Base-by-base conservation (phyloP, 163 green algal genomes). In the Chlamydomonas reinhardtii region DNA sequence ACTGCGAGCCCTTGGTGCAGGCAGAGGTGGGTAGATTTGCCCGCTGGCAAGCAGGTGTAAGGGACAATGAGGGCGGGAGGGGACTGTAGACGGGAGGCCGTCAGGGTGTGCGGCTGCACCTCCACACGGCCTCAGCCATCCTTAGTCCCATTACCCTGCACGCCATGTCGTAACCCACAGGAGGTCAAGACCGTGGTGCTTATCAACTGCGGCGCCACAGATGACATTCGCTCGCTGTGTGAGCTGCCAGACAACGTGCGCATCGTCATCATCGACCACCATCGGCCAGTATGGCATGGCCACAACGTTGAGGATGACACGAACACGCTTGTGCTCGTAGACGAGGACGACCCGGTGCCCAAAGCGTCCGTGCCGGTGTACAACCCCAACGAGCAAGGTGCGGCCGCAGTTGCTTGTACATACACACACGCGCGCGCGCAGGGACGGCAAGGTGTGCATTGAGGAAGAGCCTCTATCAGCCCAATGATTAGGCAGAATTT, bases 151-250 rank as follows among this genome's bases (percentile, higher is more conserved):
- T 56, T 19, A 2, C 6, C 14, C 48, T 17, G 14, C 48, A 9
- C 14, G 48, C 48, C 14, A 14, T 56, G 11, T 56, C 1, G 14
- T 1, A 1, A 22, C 48, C 48, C 48, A 14, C 80, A 94, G 91
- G 89, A 93, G 9, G 69, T 93, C 39, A 81, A 82, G 22, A 94
- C 84, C 11, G 76, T 95, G 4, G 62, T 96, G 35, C 79, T 99
- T 1, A 92, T 99, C 59, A 99, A 99, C 90, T 99, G 96, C 86
- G 96, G 96, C 17, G 96, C 92, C 0, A 93, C 91, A 0, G 92
- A 95, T 71, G 94, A 96, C 61, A 74, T 97, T 9, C 74, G 82
- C 0, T 68, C 87, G 29, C 65, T 95, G 39, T 91, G 96, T 8
- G 81, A 91, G 52, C 85, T 97, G 32, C 69, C 76, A 34, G 65